Base-by-base conservation (phyloP, 1,284 basidiomycete genomes). In the Coriolopsis trogii region DNA sequence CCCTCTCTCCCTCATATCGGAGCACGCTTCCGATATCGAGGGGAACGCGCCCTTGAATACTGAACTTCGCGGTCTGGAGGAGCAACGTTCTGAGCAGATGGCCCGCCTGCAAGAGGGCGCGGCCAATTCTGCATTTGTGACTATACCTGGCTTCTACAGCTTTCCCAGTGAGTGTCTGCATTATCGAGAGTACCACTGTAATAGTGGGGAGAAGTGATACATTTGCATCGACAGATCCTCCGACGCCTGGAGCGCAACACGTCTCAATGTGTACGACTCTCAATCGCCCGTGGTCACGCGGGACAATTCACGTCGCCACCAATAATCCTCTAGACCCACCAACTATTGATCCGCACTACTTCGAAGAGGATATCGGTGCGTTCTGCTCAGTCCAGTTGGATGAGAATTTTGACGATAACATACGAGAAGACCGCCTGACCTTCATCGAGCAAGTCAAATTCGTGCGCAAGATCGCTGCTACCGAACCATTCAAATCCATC, bases 381-480 rank as follows among this genome's bases (percentile, higher is more conserved):
- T n/a, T n/a, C n/a, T n/a, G n/a, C n/a, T n/a, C n/a, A n/a, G n/a
- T 26, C 51, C 52, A 8, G 4, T 12, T 15, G 54, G 10, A 20
- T 34, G 8, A 6, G 20, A 39, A 12, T 25, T 20, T 34, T 15
- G 41, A 13, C n/a, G 40, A 23, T 3, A 8, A 21, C 34, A n/a
- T 4, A 6, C 24, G 9, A 2, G 39, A 43, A 62, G 76, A 79
- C 60, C 61, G 74, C 9, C 65, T 72, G 28, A 63, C 77, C 12
- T 60, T 81, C 39, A 65, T 80, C 21, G 78, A 82, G 57, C 70
- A 70, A 8, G 64, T 79, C 58, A 82, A 83, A 55, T 78, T 75
- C 56, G 68, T 70, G 4, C 65, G 78, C 16, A 69, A 67, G 38
- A 63, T 83, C 41, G 68, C 70, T 0, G 45, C 73, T 13, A 70